Conservation (phyloP, 345 rosid genomes). For the Litchi chinensis region DNA sequence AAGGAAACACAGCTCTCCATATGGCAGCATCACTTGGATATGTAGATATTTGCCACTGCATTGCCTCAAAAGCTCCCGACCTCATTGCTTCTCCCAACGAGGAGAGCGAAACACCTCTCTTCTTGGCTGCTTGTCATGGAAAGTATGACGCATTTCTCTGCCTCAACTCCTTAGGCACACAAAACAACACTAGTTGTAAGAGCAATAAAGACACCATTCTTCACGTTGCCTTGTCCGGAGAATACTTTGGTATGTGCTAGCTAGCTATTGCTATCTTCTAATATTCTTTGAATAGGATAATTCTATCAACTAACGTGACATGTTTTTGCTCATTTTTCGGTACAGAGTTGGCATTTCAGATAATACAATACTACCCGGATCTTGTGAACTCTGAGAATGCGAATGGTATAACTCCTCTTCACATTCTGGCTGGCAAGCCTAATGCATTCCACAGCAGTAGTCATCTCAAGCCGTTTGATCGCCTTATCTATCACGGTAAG, state of each 20-base stretch:
- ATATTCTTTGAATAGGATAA: neutral
- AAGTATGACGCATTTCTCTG: slow-evolving; percentile 24
- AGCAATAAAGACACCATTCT: slow-evolving; percentile 25
- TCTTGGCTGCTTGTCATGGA: slow-evolving; percentile 26
- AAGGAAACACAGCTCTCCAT: slow-evolving; percentile 31
- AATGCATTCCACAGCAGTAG: slow-evolving; percentile 21
- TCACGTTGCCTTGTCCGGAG: slow-evolving; percentile 31
- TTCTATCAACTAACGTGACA: neutral
- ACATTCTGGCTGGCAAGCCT: slow-evolving; percentile 25
- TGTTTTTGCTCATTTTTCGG: neutral
- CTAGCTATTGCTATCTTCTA: neutral
- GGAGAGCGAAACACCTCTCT: slow-evolving; percentile 29
- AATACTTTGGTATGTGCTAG: slow-evolving; percentile 23
- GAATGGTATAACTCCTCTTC: slow-evolving; percentile 21
- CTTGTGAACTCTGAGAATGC: slow-evolving; percentile 6
- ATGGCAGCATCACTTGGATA: slow-evolving; percentile 28
- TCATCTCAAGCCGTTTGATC: slow-evolving; percentile 10
- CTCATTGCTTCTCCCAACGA: slow-evolving; percentile 6
- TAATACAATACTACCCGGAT: slow-evolving; percentile 10
- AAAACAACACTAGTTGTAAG: neutral
- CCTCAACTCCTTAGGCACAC: neutral
- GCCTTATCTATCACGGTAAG: slow-evolving; percentile 22
- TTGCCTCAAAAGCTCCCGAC: neutral
- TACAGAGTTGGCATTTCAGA: slow-evolving; percentile 23
- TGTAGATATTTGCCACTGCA: slow-evolving; percentile 23